Evolutionary conservation across 306 rosid species (phyloP), one percentile per base, ranked within the genome.

Genomic region (Neltuma alba): DNA sequence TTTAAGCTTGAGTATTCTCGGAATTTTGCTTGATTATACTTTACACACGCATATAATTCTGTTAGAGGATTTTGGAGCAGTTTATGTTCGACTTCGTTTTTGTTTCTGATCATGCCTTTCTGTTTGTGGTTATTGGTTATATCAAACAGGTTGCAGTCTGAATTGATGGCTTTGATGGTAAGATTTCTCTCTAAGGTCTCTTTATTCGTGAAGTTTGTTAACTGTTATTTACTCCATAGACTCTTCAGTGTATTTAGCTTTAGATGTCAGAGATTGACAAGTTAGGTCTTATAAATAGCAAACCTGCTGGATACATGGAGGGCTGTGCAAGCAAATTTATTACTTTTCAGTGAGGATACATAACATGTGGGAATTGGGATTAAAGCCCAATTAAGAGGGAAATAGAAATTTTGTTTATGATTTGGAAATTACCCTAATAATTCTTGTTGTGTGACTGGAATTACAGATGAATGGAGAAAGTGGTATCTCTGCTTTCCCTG

Each of bases 131-230:
- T 3, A 2, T 41, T 67, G 57, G 0, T 28, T 63, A 2, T 66
- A 21, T 40, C 54, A 6, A 74, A 81, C 93, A 95, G 99, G 92
- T 75, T 96, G 86, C 98, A 93, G 74, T 96, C 99, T 79, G 99
- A 93, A 73, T 80, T 96, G 82, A 96, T 93, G 99, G 96, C 98
- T 41, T 79, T 96, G 79, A 96, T 96, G 99, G 99, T 96, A 85
- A 89, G 87, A 85, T 69, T 0, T 44, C 44, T 41, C 21, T 28
- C 37, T 37, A 0, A 38, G 0, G 4, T 48, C n/a, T 76, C 44
- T 37, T 44, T 34, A 10, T 9, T 27, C 2, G 11, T 25, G 7
- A n/a, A 9, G 11, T 21, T 54, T 21, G 27, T 50, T 20, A 50
- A 20, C 20, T 6, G 10, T 50, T 50, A 50, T 9, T 54, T 54